Percentiles rank a stretch among this genome's conserved stretches.
Conservation (phyloP, 805 yeast genomes). For the Phaffomyces thermotolerans region DNA sequence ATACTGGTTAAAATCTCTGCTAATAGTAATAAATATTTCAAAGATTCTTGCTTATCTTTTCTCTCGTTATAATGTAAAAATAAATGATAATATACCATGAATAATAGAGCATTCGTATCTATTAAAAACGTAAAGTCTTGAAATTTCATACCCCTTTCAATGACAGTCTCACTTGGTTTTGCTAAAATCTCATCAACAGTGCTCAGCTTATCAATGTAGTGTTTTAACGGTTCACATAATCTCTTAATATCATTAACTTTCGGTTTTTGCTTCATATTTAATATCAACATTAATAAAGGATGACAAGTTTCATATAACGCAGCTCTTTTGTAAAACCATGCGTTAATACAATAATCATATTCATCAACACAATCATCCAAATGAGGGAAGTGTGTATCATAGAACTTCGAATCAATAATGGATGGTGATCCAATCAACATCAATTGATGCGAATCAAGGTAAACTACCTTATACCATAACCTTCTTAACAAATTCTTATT, state of each 20-base stretch:
- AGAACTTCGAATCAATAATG: constrained; percentile 13
- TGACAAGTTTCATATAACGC: constrained; percentile 11
- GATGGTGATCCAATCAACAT: constrained; percentile 19
- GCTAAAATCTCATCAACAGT: constrained; percentile 12
- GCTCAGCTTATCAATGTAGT: neutral
- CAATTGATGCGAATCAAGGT: constrained; percentile 16
- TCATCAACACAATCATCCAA: constrained; percentile 17
- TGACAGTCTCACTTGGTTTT: constrained; percentile 13
- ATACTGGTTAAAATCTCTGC: constrained; percentile 4
- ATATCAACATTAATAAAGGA: constrained; percentile 14
- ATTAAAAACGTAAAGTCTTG: constrained; percentile 5
- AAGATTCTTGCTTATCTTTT: constrained; percentile 8
- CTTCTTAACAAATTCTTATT: constrained; percentile 18
- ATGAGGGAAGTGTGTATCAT: constrained; percentile 22
- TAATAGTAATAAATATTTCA: constrained; percentile 9
- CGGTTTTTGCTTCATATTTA: constrained; percentile 16
- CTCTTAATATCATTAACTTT: constrained; percentile 9
- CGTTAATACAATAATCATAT: constrained; percentile 16
- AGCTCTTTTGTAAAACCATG: constrained; percentile 10
- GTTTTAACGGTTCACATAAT: constrained; percentile 11
- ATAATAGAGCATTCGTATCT: constrained; percentile 12
- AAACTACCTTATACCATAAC: constrained; percentile 18
- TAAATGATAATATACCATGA: constrained; percentile 20
- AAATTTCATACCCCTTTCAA: constrained; percentile 14
- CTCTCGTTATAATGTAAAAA: constrained; percentile 15